These are phyloP conservation scores for Aciculosporium take DNA, from an alignment of 2,329 filamentous ascomycete species.

Conservation along the genomic window DNA sequence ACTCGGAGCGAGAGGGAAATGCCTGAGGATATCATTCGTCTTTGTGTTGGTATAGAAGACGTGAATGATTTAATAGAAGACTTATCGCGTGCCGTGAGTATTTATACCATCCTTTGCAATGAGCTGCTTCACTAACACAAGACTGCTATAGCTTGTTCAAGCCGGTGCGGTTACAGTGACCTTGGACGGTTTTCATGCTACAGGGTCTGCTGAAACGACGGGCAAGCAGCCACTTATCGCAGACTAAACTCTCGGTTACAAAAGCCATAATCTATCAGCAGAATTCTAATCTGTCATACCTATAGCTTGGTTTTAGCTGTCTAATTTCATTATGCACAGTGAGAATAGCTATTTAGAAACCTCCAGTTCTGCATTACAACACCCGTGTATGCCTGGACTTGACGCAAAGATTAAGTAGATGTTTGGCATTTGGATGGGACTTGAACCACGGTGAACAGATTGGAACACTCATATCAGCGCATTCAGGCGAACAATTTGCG, in stretches of 20 bases:
- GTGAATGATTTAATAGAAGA: constrained; percentile 85
- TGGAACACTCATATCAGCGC: background rate
- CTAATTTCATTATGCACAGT: background rate
- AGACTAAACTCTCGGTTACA: background rate
- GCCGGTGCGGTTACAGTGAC: constrained; percentile 83
- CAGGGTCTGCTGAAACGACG: constrained; percentile 19
- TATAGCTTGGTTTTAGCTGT: background rate
- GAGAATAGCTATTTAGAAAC: background rate
- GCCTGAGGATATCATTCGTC: constrained; percentile 89
- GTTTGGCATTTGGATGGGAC: background rate
- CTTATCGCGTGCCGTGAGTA: constrained; percentile 71
- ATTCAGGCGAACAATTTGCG: background rate
- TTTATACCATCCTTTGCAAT: background rate
- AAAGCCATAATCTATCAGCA: background rate
- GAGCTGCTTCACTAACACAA: background rate
- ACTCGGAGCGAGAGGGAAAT: constrained; percentile 77
- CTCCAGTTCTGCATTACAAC: background rate
- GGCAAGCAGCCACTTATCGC: constrained; percentile 10
- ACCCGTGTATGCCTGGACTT: background rate
- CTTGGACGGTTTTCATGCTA: constrained; percentile 65
- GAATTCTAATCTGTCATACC: background rate
- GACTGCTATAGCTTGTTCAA: constrained; percentile 57
- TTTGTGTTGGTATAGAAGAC: constrained; percentile 96
- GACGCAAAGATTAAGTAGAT: background rate
- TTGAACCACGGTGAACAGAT: background rate